Evolutionary conservation across 805 yeast genomes (phyloP), one percentile per base, ranked within the genome.

Genomic region (Phaffomyces thermotolerans): DNA sequence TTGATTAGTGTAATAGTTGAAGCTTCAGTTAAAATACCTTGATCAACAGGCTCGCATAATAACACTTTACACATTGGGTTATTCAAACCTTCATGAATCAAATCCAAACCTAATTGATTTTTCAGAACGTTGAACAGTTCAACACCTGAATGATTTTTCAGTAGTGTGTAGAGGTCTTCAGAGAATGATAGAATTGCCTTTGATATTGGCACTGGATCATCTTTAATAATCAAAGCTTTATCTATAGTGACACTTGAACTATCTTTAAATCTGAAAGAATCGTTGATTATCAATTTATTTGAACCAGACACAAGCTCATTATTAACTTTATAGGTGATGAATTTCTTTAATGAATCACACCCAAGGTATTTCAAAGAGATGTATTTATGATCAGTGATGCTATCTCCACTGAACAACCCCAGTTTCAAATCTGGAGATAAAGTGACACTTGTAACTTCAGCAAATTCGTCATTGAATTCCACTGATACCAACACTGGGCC

Each of bases 1-100:
- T 70, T 73, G 15, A 80, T 73, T 27, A 84, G 61, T 3, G 79
- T 72, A 3, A 86, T 62, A n/a, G 66, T 66, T 0, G 91, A 79
- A 2, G 62, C 59, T 2, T 50, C 44, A 18, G 64, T 59, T 1
- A 83, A 53, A 7, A 58, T 50, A 1, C 95, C 95, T 57, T 85
- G 95, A 35, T 73, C 76, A 3, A 77, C 70, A 0, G 95, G 95
- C 52, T 85, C 95, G 57, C 88, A 77, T 22, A 80, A 70, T 4
- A 75, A 52, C 3, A 86, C 71, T 7, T 55, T 53, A 37, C 18
- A 84, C 84, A 25, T 29, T 30, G 14, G 44, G 38, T 25, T 31
- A 13, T 15, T 25, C 36, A 53, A 54, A 20, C 57, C 56, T 34
- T 52, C 56, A 35, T 51, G 51, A 4, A 53, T 37, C 4, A 52